A percentile compares a stretch with the other conserved stretches of the same genome.
Evolutionary conservation across 768 basidiomycete genomes (phyloP).

Genomic region (Pholiota conissans): DNA sequence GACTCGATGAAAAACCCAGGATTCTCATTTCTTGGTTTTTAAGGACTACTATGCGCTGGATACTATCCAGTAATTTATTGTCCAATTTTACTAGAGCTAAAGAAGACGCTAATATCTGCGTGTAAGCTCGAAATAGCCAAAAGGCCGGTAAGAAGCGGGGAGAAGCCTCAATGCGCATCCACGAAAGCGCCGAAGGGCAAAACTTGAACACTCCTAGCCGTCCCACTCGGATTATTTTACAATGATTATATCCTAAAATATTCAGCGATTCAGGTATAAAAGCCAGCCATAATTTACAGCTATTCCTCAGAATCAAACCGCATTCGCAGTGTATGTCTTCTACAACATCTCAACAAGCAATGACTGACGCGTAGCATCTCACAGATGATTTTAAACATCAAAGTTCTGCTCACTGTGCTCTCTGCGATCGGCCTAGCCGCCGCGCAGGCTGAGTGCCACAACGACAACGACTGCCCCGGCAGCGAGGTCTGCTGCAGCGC

Average conservation of each 20-base stretch:
- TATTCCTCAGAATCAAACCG: not conserved
- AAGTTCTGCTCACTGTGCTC: not conserved
- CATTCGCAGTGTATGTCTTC: not conserved
- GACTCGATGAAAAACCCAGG: no score
- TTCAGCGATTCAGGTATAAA: not conserved
- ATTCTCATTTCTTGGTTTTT: no score
- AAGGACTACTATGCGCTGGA: no score
- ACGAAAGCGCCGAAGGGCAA: not conserved
- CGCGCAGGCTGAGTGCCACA: not conserved
- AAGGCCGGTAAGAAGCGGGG: not conserved
- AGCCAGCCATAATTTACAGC: not conserved
- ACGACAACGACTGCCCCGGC: conserved; percentile 7
- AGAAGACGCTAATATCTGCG: no score
- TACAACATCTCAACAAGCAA: not conserved
- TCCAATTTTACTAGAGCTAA: no score
- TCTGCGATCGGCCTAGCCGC: not conserved
- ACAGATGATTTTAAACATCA: conserved; percentile 3
- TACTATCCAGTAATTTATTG: no score
- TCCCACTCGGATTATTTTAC: not conserved
- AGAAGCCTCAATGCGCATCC: not conserved
- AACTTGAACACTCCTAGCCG: not conserved
- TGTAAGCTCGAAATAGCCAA: not conserved
- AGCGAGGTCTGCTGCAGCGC: conserved; percentile 7
- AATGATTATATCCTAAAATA: not conserved
- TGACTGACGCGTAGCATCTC: not conserved